phyloP scores from a whole-genome alignment of 352 stramenopile species.

The Globisporangium megalacanthum region DNA sequence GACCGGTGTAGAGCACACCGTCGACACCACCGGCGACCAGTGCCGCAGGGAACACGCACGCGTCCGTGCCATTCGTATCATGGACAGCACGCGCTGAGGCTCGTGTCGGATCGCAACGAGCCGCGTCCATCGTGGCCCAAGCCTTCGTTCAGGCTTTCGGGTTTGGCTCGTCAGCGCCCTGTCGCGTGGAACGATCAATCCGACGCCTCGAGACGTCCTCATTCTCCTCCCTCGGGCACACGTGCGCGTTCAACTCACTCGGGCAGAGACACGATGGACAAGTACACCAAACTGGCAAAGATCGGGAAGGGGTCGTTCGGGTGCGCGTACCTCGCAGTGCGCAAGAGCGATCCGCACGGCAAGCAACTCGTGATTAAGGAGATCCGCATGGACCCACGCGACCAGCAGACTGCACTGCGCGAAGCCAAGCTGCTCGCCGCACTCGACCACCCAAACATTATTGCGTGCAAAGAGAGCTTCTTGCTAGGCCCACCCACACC shows the following conservation, averaged over 20 bases:
- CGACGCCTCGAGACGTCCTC: background rate
- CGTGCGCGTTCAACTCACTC: no score
- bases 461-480: conserved; percentile 78
- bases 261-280: conserved; percentile 46
- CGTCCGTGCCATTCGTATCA: background rate
- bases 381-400: conserved; percentile 61
- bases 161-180: background rate
- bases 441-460: conserved; percentile 82
- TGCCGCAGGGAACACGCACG: conserved; percentile 19
- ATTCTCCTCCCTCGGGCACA: no score
- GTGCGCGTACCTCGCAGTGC: conserved; percentile 51
- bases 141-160: background rate
- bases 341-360: conserved; percentile 25
- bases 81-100: background rate
- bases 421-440: conserved; percentile 66
- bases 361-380: conserved; percentile 73
- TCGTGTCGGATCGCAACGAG: background rate
- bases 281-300: conserved; percentile 71
- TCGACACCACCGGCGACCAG: conserved; percentile 28
- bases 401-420: conserved; percentile 45
- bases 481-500: conserved; percentile 17
- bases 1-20: conserved; percentile 41
- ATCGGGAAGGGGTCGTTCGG: conserved; percentile 76
- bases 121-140: background rate
- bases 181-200: conserved; percentile 9